These are phyloP conservation scores for Penicillium samsonianum DNA, from an alignment of 495 filamentous ascomycete genomes.

Conservation along the genomic window DNA sequence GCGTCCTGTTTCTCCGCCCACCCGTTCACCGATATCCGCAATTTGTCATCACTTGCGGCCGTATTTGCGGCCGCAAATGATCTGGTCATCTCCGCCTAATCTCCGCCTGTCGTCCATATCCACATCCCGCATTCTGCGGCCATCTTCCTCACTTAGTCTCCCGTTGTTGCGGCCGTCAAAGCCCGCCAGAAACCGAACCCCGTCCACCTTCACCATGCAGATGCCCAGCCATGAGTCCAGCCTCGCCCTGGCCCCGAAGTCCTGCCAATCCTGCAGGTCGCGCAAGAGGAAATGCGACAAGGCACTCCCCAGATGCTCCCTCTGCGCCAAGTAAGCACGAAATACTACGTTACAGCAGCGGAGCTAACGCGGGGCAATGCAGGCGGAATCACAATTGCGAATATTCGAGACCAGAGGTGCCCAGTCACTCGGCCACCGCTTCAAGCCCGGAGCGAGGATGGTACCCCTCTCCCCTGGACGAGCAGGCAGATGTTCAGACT, in stretches of 20 bases:
- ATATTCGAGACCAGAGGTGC: slow-evolving; percentile 16
- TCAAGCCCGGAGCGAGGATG: slow-evolving; percentile 12
- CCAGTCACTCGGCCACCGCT: slow-evolving; percentile 5
- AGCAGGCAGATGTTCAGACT: slow-evolving; percentile 14
- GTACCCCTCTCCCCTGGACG: slow-evolving; percentile 8
- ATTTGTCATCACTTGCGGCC: not conserved
- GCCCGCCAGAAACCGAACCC: not conserved
- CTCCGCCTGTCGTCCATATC: not conserved
- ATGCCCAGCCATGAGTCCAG: slow-evolving; percentile 12
- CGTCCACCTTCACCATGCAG: slow-evolving; percentile 8
- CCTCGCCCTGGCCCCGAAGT: slow-evolving; percentile 17
- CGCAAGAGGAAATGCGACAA: slow-evolving; percentile 29
- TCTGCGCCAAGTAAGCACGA: slow-evolving; percentile 20
- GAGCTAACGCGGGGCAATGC: not conserved
- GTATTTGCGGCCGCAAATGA: not conserved
- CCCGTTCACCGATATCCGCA: not conserved
- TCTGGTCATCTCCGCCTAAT: not conserved
- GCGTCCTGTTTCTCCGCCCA: not conserved
- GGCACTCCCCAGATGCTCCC: slow-evolving; percentile 19
- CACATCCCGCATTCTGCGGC: not conserved
- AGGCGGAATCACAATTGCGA: slow-evolving; percentile 22
- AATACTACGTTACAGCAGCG: not conserved
- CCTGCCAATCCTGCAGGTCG: slow-evolving; percentile 22
- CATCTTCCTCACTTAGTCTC: not conserved
- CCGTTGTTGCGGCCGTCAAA: not conserved